Percentiles rank a stretch among this genome's conserved stretches.
Conservation (phyloP, 192 early-diverging fungal genomes). For the Backusella morwellensis region DNA sequence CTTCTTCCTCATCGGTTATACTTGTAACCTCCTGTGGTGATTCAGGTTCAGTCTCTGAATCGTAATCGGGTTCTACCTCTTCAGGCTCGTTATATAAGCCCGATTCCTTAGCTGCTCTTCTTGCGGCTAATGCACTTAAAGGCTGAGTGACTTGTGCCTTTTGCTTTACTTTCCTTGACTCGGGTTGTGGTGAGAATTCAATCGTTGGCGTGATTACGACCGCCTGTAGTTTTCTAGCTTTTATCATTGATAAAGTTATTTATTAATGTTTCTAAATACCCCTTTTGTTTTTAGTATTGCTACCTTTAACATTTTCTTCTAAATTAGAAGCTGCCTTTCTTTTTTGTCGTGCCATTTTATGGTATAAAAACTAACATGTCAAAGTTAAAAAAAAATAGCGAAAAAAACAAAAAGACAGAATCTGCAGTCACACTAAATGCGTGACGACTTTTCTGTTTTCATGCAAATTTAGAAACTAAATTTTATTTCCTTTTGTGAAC, state of each 20-base stretch:
- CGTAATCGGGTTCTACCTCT: conserved; percentile 3
- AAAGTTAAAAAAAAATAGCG: not conserved
- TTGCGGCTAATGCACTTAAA: conserved; percentile 19
- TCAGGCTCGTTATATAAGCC: not conserved
- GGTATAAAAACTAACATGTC: not conserved
- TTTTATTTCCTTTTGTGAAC: not conserved
- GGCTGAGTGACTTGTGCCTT: not conserved
- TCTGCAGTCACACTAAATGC: not conserved
- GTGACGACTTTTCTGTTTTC: not conserved
- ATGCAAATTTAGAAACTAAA: not conserved
- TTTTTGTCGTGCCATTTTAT: conserved; percentile 1
- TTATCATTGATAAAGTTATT: not conserved
- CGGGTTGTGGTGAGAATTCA: not conserved
- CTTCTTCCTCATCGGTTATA: conserved; percentile 1
- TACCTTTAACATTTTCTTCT: not conserved
- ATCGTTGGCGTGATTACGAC: not conserved
- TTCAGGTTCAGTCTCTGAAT: conserved; percentile 20
- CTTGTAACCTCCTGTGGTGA: not conserved
- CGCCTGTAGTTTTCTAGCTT: not conserved
- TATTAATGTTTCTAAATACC: not conserved
- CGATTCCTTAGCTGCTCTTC: conserved; percentile 17
- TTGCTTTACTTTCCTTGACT: not conserved
- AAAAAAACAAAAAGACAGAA: not conserved
- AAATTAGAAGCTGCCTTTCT: not conserved
- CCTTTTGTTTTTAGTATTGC: not conserved